Base-by-base conservation (phyloP, 2,329 filamentous ascomycete genomes). In the Teratosphaeria epicoccoides region DNA sequence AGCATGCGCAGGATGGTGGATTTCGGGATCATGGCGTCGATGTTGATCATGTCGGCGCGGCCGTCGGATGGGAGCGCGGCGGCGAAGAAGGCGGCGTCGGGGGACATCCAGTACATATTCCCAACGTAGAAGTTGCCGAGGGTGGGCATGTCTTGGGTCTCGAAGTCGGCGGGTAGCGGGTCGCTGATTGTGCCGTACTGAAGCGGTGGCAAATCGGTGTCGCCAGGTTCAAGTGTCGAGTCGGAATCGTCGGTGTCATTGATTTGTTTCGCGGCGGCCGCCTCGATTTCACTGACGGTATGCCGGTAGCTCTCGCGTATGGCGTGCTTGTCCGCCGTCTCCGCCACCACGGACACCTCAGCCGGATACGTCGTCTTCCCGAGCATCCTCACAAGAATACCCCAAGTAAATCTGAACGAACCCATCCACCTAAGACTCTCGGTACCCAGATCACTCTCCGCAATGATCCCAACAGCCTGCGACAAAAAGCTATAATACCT, bases 381-480 rank as follows among this genome's bases (percentile, higher is more conserved):
- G 45, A 94, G 73, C 17, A 96, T 75, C 24, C 90, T 81, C 56
- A 83, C 76, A n/a, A 94, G 65, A 55, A 95, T 82, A 6, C 93
- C 93, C 62, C 85, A 85, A 0, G 87, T 89, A 63, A 98, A 98
- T 50, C 93, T 81, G 25, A 82, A 77, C 46, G 79, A 78, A 17
- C 93, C 93, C 85, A 98, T 90, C 90, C 91, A 97, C 43, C 93
- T 83, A 56, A 97, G 71, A 63, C 94, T 75, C 63, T 98, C 93
- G 0, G 93, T 98, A 2, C 81, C 90, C 11, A 98, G 75, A 68
- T 98, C 93, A 47, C 80, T 80, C 64, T 97, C 93, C 1, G 93
- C 93, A 33, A 97, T 81, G 54, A 97, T 86, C 22, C 93, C 93
- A 24, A 95, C 78, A 0, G 87, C 80, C 68, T 97, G 93, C 9